Evolutionary conservation across 2,329 filamentous ascomycete genomes (phyloP).

Genomic region (Ascochyta clinopodiicola): DNA sequence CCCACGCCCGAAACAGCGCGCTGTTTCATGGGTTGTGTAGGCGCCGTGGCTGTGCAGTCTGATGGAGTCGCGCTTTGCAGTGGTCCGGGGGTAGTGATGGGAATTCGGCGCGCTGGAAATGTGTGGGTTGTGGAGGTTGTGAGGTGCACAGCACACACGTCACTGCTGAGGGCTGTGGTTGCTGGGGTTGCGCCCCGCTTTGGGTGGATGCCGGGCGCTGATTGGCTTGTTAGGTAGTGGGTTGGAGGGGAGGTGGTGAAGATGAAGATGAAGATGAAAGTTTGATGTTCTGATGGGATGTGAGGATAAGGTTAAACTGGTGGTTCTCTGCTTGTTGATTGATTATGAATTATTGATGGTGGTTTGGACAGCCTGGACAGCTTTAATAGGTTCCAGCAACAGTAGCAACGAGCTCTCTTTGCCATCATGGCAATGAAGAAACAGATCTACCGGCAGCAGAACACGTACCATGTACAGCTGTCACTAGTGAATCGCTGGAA

Average conservation of each 20-base stretch:
- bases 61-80: neutral
- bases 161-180: conserved; percentile 13
- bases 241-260: neutral
- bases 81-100: no score
- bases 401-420: neutral
- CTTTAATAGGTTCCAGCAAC: neutral
- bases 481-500: conserved; percentile 1
- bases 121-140: neutral
- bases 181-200: conserved; percentile 24
- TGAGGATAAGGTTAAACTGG: neutral
- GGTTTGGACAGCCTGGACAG: neutral
- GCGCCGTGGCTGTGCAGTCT: conserved; percentile 1
- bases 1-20: conserved; percentile 3
- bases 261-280: neutral
- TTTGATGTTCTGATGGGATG: no score
- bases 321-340: neutral
- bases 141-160: conserved; percentile 6
- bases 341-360: neutral
- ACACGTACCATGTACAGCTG: neutral
- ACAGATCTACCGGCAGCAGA: conserved; percentile 2
- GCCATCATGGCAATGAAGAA: neutral
- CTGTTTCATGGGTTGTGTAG: conserved; percentile 10
- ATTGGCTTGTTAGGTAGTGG: neutral
- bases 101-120: neutral
- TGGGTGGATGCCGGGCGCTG: neutral